phyloP scores from a whole-genome alignment of 805 yeast species.

The Priceomyces melissophilus region DNA sequence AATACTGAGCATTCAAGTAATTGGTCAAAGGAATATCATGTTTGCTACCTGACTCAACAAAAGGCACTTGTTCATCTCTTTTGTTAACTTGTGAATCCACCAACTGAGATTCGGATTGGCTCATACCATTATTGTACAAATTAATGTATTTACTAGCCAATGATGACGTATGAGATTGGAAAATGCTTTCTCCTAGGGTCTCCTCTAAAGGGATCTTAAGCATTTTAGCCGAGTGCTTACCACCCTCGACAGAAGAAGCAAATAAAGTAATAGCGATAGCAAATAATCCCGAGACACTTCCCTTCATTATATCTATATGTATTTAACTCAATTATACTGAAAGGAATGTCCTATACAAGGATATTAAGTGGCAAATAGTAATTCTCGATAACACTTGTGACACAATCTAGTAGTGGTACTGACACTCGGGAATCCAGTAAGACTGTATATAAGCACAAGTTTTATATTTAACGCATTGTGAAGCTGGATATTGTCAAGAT shows the following conservation, averaged over 20 bases:
- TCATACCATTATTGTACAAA: constrained; percentile 36
- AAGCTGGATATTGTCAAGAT: no score
- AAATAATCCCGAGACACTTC: constrained; percentile 35
- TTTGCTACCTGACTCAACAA: constrained; percentile 31
- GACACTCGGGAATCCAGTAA: no score
- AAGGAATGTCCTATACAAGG: not conserved
- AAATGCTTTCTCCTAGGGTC: constrained; percentile 48
- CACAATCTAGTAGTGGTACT: no score
- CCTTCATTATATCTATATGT: constrained; percentile 22
- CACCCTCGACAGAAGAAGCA: constrained; percentile 44
- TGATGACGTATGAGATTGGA: constrained; percentile 51
- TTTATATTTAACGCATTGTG: no score
- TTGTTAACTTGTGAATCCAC: constrained; percentile 13
- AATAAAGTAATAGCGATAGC: constrained; percentile 41
- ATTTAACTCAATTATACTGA: not conserved
- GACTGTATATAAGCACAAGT: no score
- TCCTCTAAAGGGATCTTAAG: constrained; percentile 58
- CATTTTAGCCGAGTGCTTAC: constrained; percentile 53
- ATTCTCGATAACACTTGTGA: no score
- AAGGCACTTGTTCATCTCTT: constrained; percentile 40
- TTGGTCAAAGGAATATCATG: constrained; percentile 86
- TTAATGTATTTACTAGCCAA: constrained; percentile 61
- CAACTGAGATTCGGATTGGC: constrained; percentile 15
- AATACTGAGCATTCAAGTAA: constrained; percentile 95
- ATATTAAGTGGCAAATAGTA: constrained; percentile 6